A percentile compares a stretch with the other conserved stretches of the same genome.
Evolutionary conservation across 805 yeast genomes (phyloP).

Genomic region (Ogataea nakhonphanomensis): DNA sequence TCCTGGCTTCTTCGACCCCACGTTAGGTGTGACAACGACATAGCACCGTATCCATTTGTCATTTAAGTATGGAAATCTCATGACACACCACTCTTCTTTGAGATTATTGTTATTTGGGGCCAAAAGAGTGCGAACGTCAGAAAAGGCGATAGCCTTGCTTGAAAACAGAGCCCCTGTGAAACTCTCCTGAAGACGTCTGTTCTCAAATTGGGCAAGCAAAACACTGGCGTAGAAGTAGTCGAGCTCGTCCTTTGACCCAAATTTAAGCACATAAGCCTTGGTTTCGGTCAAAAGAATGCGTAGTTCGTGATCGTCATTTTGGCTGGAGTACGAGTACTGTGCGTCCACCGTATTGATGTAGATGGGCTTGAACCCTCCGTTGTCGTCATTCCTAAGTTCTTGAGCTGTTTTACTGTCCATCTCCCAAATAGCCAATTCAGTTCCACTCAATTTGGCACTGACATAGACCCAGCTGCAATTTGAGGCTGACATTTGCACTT

Average conservation of each 20-base stretch:
- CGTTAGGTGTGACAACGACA: constrained; percentile 46
- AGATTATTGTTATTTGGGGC: constrained; percentile 45
- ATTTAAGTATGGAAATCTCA: constrained; percentile 56
- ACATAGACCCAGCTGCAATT: constrained; percentile 24
- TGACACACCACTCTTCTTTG: constrained; percentile 59
- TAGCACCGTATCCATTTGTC: constrained; percentile 58
- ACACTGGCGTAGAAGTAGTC: constrained; percentile 42
- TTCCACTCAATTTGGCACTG: constrained; percentile 41
- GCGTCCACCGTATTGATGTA: constrained; percentile 52
- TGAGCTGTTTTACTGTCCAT: constrained; percentile 31
- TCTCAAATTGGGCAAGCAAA: constrained; percentile 54
- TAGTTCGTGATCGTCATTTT: constrained; percentile 13
- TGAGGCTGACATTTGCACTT: constrained; percentile 1
- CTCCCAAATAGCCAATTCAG: constrained; percentile 50
- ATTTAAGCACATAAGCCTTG: constrained; percentile 24
- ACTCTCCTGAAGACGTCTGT: constrained; percentile 53
- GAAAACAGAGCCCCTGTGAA: constrained; percentile 64
- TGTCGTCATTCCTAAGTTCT: constrained; percentile 28
- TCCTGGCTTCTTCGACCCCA: constrained; percentile 42
- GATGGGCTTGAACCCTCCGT: constrained; percentile 44
- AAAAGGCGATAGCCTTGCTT: constrained; percentile 51
- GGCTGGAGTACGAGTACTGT: constrained; percentile 20
- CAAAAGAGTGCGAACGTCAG: constrained; percentile 57
- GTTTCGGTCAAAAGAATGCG: constrained; percentile 26
- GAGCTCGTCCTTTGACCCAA: constrained; percentile 26